Conservation (phyloP, 2,329 filamentous ascomycete species). For the Fusarium sp. region DNA sequence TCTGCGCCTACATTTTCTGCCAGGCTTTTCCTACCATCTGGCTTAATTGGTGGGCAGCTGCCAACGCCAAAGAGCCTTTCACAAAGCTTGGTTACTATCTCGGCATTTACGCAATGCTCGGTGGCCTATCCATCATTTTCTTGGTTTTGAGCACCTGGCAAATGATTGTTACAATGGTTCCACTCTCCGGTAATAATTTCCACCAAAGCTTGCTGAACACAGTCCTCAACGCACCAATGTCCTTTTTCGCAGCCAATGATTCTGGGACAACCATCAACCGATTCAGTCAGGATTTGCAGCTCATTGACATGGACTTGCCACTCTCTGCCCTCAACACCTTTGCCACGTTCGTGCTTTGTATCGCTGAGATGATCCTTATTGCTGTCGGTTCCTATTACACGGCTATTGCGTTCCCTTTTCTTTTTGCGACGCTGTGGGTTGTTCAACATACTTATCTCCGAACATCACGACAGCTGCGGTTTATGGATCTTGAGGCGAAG, state of each 20-base stretch:
- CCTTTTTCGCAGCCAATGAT: constrained; percentile 51
- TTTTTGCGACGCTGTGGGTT: constrained; percentile 22
- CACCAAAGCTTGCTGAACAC: constrained; percentile 37
- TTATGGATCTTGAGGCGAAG: constrained; percentile 63
- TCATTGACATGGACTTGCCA: constrained; percentile 53
- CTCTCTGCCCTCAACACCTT: constrained; percentile 40
- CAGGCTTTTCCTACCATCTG: constrained; percentile 45
- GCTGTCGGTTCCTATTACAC: constrained; percentile 32
- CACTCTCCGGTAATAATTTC: constrained; percentile 37
- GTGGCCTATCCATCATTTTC: constrained; percentile 31
- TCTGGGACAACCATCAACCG: constrained; percentile 51
- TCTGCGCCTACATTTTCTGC: constrained; percentile 43
- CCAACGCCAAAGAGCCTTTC: constrained; percentile 33
- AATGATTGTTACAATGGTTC: constrained; percentile 45
- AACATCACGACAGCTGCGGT: constrained; percentile 63
- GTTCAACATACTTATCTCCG: constrained; percentile 52
- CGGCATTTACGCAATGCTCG: constrained; percentile 40
- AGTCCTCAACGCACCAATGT: constrained; percentile 47
- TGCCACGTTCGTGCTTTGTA: constrained; percentile 35
- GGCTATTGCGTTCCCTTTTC: constrained; percentile 31
- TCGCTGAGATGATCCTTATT: constrained; percentile 39
- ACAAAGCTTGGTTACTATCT: constrained; percentile 37
- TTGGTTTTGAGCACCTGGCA: constrained; percentile 40
- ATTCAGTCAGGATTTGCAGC: constrained; percentile 54
- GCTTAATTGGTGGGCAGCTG: constrained; percentile 44